These are phyloP conservation scores for Apiospora sp. DNA, from an alignment of 2,329 filamentous ascomycete species.

Conservation along the genomic window DNA sequence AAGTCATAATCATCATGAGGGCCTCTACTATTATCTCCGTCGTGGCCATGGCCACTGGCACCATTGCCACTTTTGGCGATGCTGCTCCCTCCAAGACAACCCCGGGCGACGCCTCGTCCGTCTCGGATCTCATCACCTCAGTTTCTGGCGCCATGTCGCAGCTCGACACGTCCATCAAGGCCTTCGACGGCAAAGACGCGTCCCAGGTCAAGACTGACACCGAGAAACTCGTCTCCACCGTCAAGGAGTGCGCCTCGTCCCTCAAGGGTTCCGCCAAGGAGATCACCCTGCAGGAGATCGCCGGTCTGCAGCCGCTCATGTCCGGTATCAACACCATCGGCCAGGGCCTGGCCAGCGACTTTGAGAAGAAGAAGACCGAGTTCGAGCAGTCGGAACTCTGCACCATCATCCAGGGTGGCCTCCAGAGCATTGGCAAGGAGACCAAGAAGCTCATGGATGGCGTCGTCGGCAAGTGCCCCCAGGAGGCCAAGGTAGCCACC, in stretches of 20 bases:
- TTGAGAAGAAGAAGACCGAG: slow-evolving; percentile 12
- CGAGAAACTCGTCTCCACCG: slow-evolving; percentile 9
- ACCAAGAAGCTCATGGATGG: slow-evolving; percentile 7
- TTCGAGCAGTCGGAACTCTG: slow-evolving; percentile 20
- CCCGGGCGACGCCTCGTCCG: slow-evolving; percentile 8
- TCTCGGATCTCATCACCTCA: not conserved
- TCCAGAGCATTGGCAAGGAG: slow-evolving; percentile 15
- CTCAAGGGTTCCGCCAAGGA: not conserved
- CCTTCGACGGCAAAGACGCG: not conserved
- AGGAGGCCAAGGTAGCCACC: slow-evolving; percentile 13
- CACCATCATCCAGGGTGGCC: not conserved
- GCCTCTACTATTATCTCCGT: slow-evolving; percentile 12
- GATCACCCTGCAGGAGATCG: not conserved
- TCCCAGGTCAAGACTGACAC: slow-evolving; percentile 20
- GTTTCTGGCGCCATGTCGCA: slow-evolving; percentile 22
- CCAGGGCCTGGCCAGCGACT: slow-evolving; percentile 5
- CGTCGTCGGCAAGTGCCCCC: slow-evolving; percentile 22
- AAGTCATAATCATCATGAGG: slow-evolving; percentile 22
- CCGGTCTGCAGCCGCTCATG: slow-evolving; percentile 20
- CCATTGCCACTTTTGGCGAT: not conserved
- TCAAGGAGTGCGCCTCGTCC: not conserved
- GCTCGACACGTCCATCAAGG: slow-evolving; percentile 18
- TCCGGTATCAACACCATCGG: slow-evolving; percentile 7
- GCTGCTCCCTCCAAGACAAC: not conserved
- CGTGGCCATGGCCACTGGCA: slow-evolving; percentile 15